Base-by-base conservation (phyloP, 2,329 filamentous ascomycete genomes). In the Didymella glomerata region DNA sequence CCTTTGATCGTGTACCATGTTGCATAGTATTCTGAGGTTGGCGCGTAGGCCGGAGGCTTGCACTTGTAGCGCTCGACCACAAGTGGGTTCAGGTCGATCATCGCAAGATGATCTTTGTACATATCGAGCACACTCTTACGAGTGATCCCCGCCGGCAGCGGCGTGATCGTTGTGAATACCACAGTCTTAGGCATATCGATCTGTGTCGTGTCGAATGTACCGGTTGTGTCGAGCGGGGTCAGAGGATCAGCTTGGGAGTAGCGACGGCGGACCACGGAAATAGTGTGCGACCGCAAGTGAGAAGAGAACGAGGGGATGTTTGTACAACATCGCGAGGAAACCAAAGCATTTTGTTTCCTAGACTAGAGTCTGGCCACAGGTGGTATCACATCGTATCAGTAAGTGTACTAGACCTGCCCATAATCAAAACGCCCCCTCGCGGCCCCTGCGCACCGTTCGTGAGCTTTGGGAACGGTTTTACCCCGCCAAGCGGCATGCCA, bases 1-100 rank as follows among this genome's bases (percentile, higher is more conserved):
- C 77, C 77, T 70, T 77, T 78, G 49, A 79, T 77, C 0, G 74
- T 76, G 78, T 93, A 96, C 93, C 93, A 97, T 18, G 81, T 81
- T 66, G 88, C 90, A 62, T 86, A 81, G 60, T 83, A 85, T 79
- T 96, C 92, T 67, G 95, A 91, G 16, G 86, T 79, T 0, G 85
- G 81, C 13, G 90, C 88, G 71, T 88, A 84, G 24, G 83, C 71
- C 0, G 92, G 91, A 2, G 91, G 83, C 46, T 85, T 83, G 76
- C 91, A 91, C 30, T 82, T 83, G 66, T 88, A 84, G 57, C 91
- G 85, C 61, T 90, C 87, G 62, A 90, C 86, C 54, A 96, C 89
- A 47, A 96, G 83, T 1, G 92, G 92, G 76, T 96, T 96, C 57
- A 96, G 82, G 72, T 94, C 89, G 70, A 96, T 96, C 89, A 97